Base-by-base conservation (phyloP, 805 yeast species). In the Hyphopichia homilentoma region DNA sequence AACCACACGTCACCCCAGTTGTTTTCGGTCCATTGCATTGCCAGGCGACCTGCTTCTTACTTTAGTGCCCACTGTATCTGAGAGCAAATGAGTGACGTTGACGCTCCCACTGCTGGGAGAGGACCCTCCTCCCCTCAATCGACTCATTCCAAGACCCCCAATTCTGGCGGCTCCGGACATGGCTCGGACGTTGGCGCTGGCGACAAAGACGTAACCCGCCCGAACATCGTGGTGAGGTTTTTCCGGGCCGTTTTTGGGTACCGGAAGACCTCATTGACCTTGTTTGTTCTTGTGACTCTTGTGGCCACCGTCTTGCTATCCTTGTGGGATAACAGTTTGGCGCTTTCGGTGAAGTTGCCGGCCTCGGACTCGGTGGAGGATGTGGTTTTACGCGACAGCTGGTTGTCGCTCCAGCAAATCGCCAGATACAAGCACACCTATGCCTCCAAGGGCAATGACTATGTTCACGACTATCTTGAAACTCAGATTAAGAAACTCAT, bases 341-440 rank as follows among this genome's bases (percentile, higher is more conserved):
- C 54, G 12, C 53, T 28, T 28, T 53, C 79, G 2, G 52, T 76
- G 18, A 30, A 43, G 2, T 50, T 73, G 6, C 3, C 15, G 11
- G 83, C 83, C 3, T 34, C 48, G 0, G 57, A 61, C 6, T 63
- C 66, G 22, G 65, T 71, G 1, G 61, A 59, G 24, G 42, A 48
- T 5, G 46, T 60, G 5, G 33, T 64, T 2, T 49, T 70, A 7
- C 50, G 48, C 38, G 67, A 84, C 3, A 36, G 66, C 11, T 89
- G 96, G 96, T 40, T 57, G 2, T 84, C 81, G 47, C 64, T 89
- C 30, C 94, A 87, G 52, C 52, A 59, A 3, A 79, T 89, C 7
- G 82, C 93, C 0, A 47, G 59, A 20, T 52, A 68, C 17, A 79
- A 77, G 33, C 97, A 89, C 58, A 87, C 96, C 1, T 89, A 83